Evolutionary conservation across 352 stramenopile genomes (phyloP), one percentile per base, ranked within the genome.

Genomic region (Heterotrichella gracilis): DNA sequence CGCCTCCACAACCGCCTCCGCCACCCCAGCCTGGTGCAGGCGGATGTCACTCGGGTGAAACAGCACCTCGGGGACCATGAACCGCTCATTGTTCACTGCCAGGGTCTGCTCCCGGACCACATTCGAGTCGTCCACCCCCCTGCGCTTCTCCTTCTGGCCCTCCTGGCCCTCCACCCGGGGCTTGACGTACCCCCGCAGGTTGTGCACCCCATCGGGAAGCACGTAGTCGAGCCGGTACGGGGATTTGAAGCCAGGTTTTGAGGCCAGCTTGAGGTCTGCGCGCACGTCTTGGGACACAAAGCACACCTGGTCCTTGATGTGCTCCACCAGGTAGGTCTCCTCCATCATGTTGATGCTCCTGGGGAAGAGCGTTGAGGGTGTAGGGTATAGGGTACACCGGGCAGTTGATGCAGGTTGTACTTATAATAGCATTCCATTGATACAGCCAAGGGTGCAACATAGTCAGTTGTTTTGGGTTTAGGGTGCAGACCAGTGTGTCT

Each of bases 321-420:
- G 25, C 9, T 72, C 25, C 3, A 74, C 23, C 13, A 75, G 69
- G 71, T 87, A 75, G 53, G 83, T 78, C 68, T 88, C 80, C 75
- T 95, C 87, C 85, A 93, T 93, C 70, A 96, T 83, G 73, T 96
- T 95, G 77, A 82, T 93, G n/a, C n/a, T n/a, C n/a, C n/a, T n/a
- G n/a, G n/a, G n/a, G n/a, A n/a, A n/a, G n/a, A n/a, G n/a, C n/a
- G n/a, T n/a, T n/a, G n/a, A n/a, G n/a, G n/a, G n/a, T n/a, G n/a
- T n/a, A n/a, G n/a, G n/a, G n/a, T n/a, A n/a, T n/a, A n/a, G n/a
- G n/a, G n/a, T n/a, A n/a, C n/a, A n/a, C n/a, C n/a, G n/a, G n/a
- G n/a, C n/a, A n/a, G n/a, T n/a, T n/a, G n/a, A n/a, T n/a, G n/a
- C n/a, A n/a, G n/a, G n/a, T n/a, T n/a, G n/a, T n/a, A n/a, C n/a